phyloP scores from a whole-genome alignment of 1,284 basidiomycete genomes.

The Coniferiporia sulphurascens region DNA sequence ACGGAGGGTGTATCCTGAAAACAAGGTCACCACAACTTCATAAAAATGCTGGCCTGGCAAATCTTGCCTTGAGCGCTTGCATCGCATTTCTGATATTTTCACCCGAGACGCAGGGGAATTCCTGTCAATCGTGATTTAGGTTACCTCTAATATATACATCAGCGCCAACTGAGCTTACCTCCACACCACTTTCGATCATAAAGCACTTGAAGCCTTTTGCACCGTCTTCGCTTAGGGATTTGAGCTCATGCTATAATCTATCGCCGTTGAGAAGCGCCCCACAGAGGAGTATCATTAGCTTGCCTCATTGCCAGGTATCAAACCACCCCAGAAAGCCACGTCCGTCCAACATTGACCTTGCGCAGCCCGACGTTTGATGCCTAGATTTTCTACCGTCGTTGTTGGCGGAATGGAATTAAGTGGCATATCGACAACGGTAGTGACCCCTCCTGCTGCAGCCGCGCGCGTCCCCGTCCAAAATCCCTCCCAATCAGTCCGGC shows the following conservation, averaged over 20 bases:
- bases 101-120: constrained; percentile 83
- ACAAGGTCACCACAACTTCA: constrained; percentile 1
- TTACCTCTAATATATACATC: background rate
- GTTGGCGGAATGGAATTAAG: constrained; percentile 94
- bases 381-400: constrained; percentile 73
- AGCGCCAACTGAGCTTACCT: constrained; percentile 43
- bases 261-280: background rate
- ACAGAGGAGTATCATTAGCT: constrained; percentile 16
- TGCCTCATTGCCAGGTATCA: constrained; percentile 84
- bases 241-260: constrained; percentile 50
- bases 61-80: constrained; percentile 61
- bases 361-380: constrained; percentile 67
- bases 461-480: constrained; percentile 88
- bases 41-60: background rate
- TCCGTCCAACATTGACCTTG: constrained; percentile 75
- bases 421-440: constrained; percentile 93
- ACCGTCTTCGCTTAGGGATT: constrained; percentile 66
- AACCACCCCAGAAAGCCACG: constrained; percentile 93
- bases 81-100: constrained; percentile 69
- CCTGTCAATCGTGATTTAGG: constrained; percentile 39
- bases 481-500: constrained; percentile 90
- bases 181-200: constrained; percentile 88
- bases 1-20: constrained; percentile 57
- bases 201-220: constrained; percentile 96
- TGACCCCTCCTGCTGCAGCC: constrained; percentile 85